Conservation (phyloP, 225 moss, liverwort and hornwort species). For the Lunularia cruciata region DNA sequence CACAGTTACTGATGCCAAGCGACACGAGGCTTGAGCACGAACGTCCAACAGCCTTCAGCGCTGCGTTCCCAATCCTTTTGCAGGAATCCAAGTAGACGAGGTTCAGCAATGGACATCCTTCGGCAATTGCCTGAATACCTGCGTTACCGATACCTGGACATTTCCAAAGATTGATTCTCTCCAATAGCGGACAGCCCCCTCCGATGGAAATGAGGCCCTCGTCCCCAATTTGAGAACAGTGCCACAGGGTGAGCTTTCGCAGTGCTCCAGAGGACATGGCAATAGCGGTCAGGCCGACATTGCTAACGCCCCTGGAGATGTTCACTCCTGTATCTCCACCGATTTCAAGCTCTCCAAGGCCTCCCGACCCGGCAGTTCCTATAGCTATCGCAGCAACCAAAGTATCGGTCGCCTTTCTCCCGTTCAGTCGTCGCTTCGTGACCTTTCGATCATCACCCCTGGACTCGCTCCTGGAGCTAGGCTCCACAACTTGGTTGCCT, state of each 20-base stretch:
- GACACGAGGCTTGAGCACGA: slow-evolving; percentile 43
- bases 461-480: slow-evolving; percentile 17
- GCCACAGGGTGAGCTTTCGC: slow-evolving; percentile 69
- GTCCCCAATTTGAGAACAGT: slow-evolving; percentile 59
- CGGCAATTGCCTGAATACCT: slow-evolving; percentile 57
- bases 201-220: slow-evolving; percentile 64
- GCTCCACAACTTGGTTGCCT: slow-evolving; percentile 32
- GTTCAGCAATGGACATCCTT: slow-evolving; percentile 57
- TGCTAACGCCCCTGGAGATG: not conserved
- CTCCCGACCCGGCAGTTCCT: slow-evolving; percentile 67
- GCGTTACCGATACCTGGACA: slow-evolving; percentile 59
- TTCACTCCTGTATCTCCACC: slow-evolving; percentile 32
- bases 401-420: slow-evolving; percentile 64
- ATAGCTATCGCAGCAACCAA: slow-evolving; percentile 63
- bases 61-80: slow-evolving; percentile 49
- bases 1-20: slow-evolving; percentile 57
- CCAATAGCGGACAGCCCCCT: slow-evolving; percentile 64
- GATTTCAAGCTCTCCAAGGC: slow-evolving; percentile 56
- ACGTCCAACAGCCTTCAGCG: slow-evolving; percentile 52
- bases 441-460: slow-evolving; percentile 48
- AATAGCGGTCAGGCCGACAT: slow-evolving; percentile 59
- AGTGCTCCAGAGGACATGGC: slow-evolving; percentile 72
- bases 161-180: slow-evolving; percentile 61
- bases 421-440: slow-evolving; percentile 60
- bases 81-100: slow-evolving; percentile 59